phyloP scores from a whole-genome alignment of 306 rosid species.

The Quercus agrifolia region DNA sequence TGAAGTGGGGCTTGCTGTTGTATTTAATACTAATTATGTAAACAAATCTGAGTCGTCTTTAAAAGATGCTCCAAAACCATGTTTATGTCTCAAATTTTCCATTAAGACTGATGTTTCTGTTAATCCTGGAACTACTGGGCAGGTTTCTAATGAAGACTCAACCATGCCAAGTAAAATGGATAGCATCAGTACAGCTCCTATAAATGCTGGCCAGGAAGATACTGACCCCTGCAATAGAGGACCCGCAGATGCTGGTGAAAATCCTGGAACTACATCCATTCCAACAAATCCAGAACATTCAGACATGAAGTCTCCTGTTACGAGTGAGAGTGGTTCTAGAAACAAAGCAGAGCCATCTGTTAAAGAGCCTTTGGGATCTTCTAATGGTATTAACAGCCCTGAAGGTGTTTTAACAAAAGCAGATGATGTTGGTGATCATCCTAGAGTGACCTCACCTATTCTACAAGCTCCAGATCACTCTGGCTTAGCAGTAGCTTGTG shows the following conservation, averaged over 20 bases:
- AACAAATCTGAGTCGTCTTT: constrained; percentile 30
- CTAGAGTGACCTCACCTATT: not conserved
- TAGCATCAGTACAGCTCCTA: constrained; percentile 6
- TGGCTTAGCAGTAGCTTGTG: not conserved
- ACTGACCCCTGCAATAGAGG: constrained; percentile 9
- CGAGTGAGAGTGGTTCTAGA: not conserved
- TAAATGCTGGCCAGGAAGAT: constrained; percentile 7
- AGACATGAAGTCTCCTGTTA: constrained; percentile 1
- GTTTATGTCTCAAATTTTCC: constrained; percentile 18
- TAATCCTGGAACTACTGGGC: constrained; percentile 13
- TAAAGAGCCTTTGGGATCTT: constrained; percentile 8
- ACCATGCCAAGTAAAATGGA: not conserved
- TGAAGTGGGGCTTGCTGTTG: constrained; percentile 23
- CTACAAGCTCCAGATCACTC: constrained; percentile 3
- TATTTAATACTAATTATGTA: constrained; percentile 23
- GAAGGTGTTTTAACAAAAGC: constrained; percentile 6
- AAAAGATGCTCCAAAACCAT: constrained; percentile 34
- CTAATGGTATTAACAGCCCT: not conserved
- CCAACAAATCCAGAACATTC: not conserved
- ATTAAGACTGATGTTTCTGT: constrained; percentile 18
- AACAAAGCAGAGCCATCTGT: constrained; percentile 4
- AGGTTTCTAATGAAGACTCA: not conserved
- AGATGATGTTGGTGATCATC: constrained; percentile 10
- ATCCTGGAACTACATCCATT: constrained; percentile 12
- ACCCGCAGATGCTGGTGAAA: constrained; percentile 11